Base-by-base conservation (phyloP, 352 stramenopile species). In the Phytophthora pini region DNA sequence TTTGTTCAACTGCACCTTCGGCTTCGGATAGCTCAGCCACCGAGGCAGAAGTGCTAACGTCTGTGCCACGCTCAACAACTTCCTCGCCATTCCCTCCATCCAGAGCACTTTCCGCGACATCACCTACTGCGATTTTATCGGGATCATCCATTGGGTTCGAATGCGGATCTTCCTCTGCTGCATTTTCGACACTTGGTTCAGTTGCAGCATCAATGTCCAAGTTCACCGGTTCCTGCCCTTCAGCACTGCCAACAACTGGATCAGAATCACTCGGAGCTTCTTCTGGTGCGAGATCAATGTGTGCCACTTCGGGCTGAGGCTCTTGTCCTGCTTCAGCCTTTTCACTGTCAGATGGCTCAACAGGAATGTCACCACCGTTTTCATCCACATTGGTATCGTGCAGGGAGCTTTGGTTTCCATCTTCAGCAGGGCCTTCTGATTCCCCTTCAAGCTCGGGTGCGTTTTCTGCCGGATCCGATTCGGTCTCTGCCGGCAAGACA, bases 171-270 rank as follows among this genome's bases (percentile, higher is more conserved):
- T 26, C 12, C 11, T 38, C 27, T 48, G 27, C 12, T 17, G 43
- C 45, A 20, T 15, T 51, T 32, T 52, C 47, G 31, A 22, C 27
- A 5, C 20, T n/a, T 38, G 36, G 39, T 29, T 56, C 46, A 59
- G 34, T 2, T 10, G 26, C 20, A 11, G 22, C 7, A 40, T 56
- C 10, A 10, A 9, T 39, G 11, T 44, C 27, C 39, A 57, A 15
- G 24, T 32, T 24, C 32, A 32, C 27, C 40, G 31, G 12, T 12
- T 50, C 26, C 22, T 43, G 29, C 43, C 57, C 36, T 46, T 47
- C 31, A 31, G 24, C 24, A 24, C 34, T 66, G 22, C 5, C n/a
- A 17, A 34, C 13, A 29, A 45, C 41, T 22, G 51, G 10, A 41
- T 52, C 50, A 26, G 38, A 10, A 43, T 56, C 34, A 39, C 10